These are phyloP conservation scores for Aspergillus sp. DNA, from an alignment of 2,329 filamentous ascomycete genomes.

Conservation along the genomic window DNA sequence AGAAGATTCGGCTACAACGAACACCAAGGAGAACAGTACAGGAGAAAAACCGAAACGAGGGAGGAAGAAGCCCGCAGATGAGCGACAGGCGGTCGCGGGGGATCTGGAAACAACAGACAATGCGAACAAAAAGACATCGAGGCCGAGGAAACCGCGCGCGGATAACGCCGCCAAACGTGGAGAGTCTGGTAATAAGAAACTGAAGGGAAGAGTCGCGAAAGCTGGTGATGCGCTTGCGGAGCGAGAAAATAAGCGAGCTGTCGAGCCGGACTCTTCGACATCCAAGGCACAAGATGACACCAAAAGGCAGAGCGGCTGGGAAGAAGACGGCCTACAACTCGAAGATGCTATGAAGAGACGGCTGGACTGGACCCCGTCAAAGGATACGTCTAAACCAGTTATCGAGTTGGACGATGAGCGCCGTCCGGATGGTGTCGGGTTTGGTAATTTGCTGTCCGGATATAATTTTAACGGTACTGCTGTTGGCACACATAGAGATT, in stretches of 20 bases:
- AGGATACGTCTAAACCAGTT: slow-evolving; percentile 26
- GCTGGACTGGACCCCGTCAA: slow-evolving; percentile 60
- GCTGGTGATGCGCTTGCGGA: slow-evolving; percentile 9
- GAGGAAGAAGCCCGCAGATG: slow-evolving; percentile 8
- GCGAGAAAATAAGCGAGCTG: slow-evolving; percentile 7
- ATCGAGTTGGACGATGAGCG: slow-evolving; percentile 9
- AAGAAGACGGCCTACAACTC: slow-evolving; percentile 19
- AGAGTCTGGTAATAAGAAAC: slow-evolving; percentile 21
- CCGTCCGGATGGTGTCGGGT: slow-evolving; percentile 8
- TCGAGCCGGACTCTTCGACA: slow-evolving; percentile 2
- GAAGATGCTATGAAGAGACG: slow-evolving; percentile 47
- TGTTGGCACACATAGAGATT: slow-evolving; percentile 6
- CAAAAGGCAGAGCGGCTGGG: slow-evolving; percentile 10
- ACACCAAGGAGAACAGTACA: slow-evolving; percentile 3
- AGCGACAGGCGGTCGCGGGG: background rate
- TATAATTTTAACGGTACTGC: slow-evolving; percentile 29
- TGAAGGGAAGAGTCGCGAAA: slow-evolving; percentile 31
- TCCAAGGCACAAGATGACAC: background rate
- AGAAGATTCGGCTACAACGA: slow-evolving; percentile 3
- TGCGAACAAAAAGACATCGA: slow-evolving; percentile 11
- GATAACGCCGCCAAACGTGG: slow-evolving; percentile 16
- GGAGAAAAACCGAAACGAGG: slow-evolving; percentile 9
- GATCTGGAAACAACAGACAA: slow-evolving; percentile 8
- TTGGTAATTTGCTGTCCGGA: slow-evolving; percentile 29
- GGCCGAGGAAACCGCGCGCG: slow-evolving; percentile 15